Conservation (phyloP, 805 yeast species). For the Myxozyma nipponensis region DNA sequence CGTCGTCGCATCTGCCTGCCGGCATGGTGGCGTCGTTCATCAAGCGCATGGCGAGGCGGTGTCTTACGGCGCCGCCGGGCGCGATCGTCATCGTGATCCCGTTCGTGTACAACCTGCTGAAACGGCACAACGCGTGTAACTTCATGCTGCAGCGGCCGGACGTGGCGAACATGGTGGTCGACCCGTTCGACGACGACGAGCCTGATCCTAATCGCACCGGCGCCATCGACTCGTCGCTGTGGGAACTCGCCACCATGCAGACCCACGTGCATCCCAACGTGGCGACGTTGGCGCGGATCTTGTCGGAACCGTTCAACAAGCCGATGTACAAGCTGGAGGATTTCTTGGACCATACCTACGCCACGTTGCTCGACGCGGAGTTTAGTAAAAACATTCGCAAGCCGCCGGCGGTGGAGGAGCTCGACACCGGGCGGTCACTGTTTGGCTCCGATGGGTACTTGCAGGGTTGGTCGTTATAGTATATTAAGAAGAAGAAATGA, state of each 20-base stretch:
- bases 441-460: slow-evolving; percentile 40
- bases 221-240: slow-evolving; percentile 80
- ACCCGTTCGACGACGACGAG: slow-evolving; percentile 65
- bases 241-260: slow-evolving; percentile 83
- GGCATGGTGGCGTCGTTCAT: slow-evolving; percentile 83
- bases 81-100: slow-evolving; percentile 86
- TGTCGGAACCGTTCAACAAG: slow-evolving; percentile 85
- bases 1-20: slow-evolving; percentile 84
- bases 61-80: slow-evolving; percentile 77
- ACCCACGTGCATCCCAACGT: slow-evolving; percentile 93
- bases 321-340: slow-evolving; percentile 87
- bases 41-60: slow-evolving; percentile 70
- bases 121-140: slow-evolving; percentile 94
- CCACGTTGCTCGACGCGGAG: slow-evolving; percentile 58
- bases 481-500: not conserved
- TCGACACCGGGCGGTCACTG: slow-evolving; percentile 20
- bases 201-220: slow-evolving; percentile 70
- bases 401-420: slow-evolving; percentile 69
- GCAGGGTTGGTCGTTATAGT: slow-evolving; percentile 14
- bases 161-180: slow-evolving; percentile 37
- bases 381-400: slow-evolving; percentile 34
- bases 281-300: slow-evolving; percentile 83
- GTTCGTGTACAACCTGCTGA: slow-evolving; percentile 82
- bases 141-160: slow-evolving; percentile 60
- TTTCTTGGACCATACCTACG: slow-evolving; percentile 86